A percentile compares a stretch with the other conserved stretches of the same genome.
phyloP scores from a whole-genome alignment of 2,329 filamentous ascomycete species.

The Alternaria panax region DNA sequence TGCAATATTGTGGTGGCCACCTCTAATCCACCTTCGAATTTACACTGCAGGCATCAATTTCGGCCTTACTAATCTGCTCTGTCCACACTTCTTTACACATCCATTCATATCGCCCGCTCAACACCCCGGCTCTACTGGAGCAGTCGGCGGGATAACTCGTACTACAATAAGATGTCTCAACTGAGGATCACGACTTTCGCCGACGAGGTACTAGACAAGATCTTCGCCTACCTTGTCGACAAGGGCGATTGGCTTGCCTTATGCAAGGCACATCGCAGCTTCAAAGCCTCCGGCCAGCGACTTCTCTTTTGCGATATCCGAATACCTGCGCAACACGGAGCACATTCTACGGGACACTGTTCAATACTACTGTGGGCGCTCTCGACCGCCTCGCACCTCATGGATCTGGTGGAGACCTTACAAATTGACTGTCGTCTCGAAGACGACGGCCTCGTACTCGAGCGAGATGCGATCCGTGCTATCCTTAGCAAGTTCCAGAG shows the following conservation, averaged over 20 bases:
- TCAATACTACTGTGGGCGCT: neutral
- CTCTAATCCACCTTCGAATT: neutral
- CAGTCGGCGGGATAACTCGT: neutral
- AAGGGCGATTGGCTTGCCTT: neutral
- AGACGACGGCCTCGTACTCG: neutral
- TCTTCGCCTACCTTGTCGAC: neutral
- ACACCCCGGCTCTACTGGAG: neutral
- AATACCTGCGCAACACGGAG: neutral
- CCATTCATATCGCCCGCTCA: neutral
- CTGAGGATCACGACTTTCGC: neutral
- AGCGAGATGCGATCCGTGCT: neutral
- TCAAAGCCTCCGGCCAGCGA: neutral
- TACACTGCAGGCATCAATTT: neutral
- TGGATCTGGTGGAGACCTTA: neutral
- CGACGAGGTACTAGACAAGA: neutral
- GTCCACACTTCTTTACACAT: neutral
- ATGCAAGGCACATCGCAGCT: neutral
- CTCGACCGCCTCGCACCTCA: neutral
- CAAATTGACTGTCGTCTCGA: neutral
- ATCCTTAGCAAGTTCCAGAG: neutral
- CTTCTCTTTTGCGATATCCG: neutral
- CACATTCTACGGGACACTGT: neutral
- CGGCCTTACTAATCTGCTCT: neutral
- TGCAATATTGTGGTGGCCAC: neutral
- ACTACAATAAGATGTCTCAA: neutral